Evolutionary conservation across 345 rosid genomes (phyloP).

Genomic region (Syzygium grande): DNA sequence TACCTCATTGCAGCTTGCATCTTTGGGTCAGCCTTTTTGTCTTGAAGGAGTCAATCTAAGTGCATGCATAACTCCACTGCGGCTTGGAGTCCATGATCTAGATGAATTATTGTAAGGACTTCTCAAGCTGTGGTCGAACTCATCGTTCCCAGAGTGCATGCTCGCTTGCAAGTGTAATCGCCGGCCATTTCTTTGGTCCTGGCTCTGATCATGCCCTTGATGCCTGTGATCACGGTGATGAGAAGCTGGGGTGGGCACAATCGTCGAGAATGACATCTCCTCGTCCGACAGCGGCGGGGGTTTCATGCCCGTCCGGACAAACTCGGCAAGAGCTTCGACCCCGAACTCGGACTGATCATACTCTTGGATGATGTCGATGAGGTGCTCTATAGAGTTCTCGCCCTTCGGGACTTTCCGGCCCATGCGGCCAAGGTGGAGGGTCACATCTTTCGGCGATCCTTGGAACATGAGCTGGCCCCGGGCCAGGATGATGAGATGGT

Average conservation of each 20-base stretch:
- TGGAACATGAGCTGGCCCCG: constrained; percentile 68
- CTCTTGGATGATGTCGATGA: constrained; percentile 54
- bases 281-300: constrained; percentile 33
- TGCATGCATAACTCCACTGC: constrained; percentile 29
- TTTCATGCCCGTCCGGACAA: constrained; percentile 39
- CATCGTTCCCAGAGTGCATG: constrained; percentile 1
- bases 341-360: constrained; percentile 51
- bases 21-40: constrained; percentile 18
- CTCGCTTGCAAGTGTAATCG: constrained; percentile 19
- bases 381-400: constrained; percentile 44
- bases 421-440: constrained; percentile 43
- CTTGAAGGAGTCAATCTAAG: constrained; percentile 38
- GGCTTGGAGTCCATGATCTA: constrained; percentile 39
- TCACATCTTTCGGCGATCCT: constrained; percentile 46
- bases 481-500: constrained; percentile 54
- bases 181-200: constrained; percentile 4
- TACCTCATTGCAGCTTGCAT: constrained; percentile 39
- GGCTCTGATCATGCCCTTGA: neutral
- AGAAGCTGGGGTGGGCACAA: constrained; percentile 19
- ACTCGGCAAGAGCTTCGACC: constrained; percentile 43
- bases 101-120: constrained; percentile 34
- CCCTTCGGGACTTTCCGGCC: constrained; percentile 51
- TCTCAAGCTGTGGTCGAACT: constrained; percentile 41
- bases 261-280: constrained; percentile 18
- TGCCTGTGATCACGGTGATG: neutral